Base-by-base conservation (phyloP, 768 basidiomycete species). In the Myochromella boudieri region DNA sequence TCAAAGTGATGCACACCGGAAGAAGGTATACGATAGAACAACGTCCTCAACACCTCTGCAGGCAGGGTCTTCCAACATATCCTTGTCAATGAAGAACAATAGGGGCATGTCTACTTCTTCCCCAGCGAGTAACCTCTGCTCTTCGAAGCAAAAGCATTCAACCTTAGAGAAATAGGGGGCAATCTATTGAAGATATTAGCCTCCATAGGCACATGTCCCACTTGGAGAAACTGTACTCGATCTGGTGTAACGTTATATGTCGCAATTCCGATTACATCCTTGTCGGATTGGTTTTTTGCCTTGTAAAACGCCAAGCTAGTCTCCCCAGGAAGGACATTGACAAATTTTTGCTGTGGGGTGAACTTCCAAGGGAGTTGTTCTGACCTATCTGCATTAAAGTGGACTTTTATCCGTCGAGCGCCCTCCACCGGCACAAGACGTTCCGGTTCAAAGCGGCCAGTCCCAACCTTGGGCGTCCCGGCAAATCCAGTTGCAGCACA, bases 161-260 rank as follows among this genome's bases (percentile, higher is more conserved):
- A 99, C 93, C 71, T 99, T 99, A 41, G 95, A 93, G 62, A 99
- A 99, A 67, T 98, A 98, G 0, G 95, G 94, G 7, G 97, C 97
- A 55, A 98, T 80, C 95, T 97, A 60, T 15, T 27, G 6, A 14
- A 15, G 6, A 26, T n/a, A 38, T 39, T 20, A 17, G 34, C 21
- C 22, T 4, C 22, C 15, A 25, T 40, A 32, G n/a, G 6, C 43
- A 11, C 5, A 37, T 25, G 3, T 3, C 15, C 18, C 9, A 1
- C 12, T 37, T 22, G 22, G 28, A 45, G 28, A 8, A 22, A 27
- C 40, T 86, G 37, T 60, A 97, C 95, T 65, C 95, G 80, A 62
- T 92, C 91, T n/a, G 97, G 97, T 0, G 95, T 95, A 52, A 97
- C 95, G 67, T 98, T 99, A 64, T 99, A 99, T 4, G 97, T 98